Evolutionary conservation across 768 basidiomycete genomes (phyloP).

Genomic region (Trametes elegans): DNA sequence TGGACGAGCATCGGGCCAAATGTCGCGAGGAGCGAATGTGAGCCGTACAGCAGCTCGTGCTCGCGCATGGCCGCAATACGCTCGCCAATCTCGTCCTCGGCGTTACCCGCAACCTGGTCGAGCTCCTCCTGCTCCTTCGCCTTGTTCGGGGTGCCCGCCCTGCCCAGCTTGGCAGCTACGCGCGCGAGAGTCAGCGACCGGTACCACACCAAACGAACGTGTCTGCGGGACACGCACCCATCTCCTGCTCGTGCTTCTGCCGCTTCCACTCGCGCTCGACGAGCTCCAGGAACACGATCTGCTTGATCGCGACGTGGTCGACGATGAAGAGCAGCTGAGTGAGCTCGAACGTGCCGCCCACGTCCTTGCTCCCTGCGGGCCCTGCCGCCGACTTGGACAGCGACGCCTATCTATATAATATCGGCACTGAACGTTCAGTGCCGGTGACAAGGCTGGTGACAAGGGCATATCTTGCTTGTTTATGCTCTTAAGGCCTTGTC

Average conservation of each 20-base stretch:
- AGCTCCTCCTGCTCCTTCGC: constrained; percentile 77
- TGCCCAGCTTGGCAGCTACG: constrained; percentile 60
- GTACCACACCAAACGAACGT: not conserved
- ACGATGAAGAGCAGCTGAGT: constrained; percentile 95
- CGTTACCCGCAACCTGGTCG: constrained; percentile 95
- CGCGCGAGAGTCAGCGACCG: not conserved
- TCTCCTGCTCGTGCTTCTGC: constrained; percentile 85
- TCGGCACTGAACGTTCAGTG: too few species aligned
- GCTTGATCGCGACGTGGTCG: constrained; percentile 96
- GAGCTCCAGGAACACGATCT: constrained; percentile 93
- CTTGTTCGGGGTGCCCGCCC: constrained; percentile 35
- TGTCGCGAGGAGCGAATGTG: constrained; percentile 73
- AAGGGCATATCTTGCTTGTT: too few species aligned
- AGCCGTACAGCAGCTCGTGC: constrained; percentile 81
- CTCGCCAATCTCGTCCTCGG: constrained; percentile 98
- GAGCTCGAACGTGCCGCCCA: constrained; percentile 82
- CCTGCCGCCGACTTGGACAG: constrained; percentile 10
- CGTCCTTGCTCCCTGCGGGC: constrained; percentile 41
- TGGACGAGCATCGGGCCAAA: constrained; percentile 91
- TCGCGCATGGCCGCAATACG: constrained; percentile 82
- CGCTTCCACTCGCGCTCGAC: constrained; percentile 96
- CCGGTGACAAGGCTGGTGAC: too few species aligned
- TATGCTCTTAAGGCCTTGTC: too few species aligned
- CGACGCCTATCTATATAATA: too few species aligned
- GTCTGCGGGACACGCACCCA: constrained; percentile 55